These are phyloP conservation scores for Cordyceps tenuipes DNA, from an alignment of 2,329 filamentous ascomycete genomes.

Conservation along the genomic window DNA sequence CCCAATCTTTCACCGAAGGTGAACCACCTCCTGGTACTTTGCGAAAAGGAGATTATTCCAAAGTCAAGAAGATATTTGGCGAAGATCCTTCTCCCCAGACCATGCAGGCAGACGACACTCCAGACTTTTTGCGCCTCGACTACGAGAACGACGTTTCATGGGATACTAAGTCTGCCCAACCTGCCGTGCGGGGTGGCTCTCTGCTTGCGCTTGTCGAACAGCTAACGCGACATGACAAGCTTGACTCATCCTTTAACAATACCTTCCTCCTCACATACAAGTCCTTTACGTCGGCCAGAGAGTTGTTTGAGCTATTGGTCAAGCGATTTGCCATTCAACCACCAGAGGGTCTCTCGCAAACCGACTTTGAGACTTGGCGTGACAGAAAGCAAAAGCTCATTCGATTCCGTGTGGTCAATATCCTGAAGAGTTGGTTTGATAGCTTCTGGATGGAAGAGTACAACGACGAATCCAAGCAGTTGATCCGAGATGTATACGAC, in stretches of 20 bases:
- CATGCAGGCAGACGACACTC: constrained; percentile 60
- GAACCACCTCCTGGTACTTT: constrained; percentile 42
- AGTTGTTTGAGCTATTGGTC: constrained; percentile 87
- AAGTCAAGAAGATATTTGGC: constrained; percentile 58
- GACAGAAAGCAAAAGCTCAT: constrained; percentile 95
- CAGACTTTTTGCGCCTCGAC: constrained; percentile 78
- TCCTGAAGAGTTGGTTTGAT: constrained; percentile 96
- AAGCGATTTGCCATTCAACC: constrained; percentile 90
- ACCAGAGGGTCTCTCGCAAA: constrained; percentile 65
- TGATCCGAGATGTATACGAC: constrained; percentile 80
- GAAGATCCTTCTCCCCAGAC: constrained; percentile 49
- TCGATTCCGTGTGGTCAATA: constrained; percentile 92
- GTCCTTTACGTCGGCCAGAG: constrained; percentile 84
- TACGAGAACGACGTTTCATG: constrained; percentile 84
- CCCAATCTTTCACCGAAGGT: constrained; percentile 60
- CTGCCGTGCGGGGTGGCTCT: constrained; percentile 80
- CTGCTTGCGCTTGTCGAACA: constrained; percentile 86
- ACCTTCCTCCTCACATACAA: constrained; percentile 95
- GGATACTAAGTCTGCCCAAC: constrained; percentile 69
- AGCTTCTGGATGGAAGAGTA: constrained; percentile 98
- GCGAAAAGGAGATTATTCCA: constrained; percentile 53
- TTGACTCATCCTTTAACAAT: constrained; percentile 93
- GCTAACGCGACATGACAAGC: constrained; percentile 87
- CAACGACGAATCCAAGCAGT: constrained; percentile 70
- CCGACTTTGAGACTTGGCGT: constrained; percentile 79